phyloP scores from a whole-genome alignment of 768 basidiomycete genomes.

The Collybiopsis luxurians region DNA sequence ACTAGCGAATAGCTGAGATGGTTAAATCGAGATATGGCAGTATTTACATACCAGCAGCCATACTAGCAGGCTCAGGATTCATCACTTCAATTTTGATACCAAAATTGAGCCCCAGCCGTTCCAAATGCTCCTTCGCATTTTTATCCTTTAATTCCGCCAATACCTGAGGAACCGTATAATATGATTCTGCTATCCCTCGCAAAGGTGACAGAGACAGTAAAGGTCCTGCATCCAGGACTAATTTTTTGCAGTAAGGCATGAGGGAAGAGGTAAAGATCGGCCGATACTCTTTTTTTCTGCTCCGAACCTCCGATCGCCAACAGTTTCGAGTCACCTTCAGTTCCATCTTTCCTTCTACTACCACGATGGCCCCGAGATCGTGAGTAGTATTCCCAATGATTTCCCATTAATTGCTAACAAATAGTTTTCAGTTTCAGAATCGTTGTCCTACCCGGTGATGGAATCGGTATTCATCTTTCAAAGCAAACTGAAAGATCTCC shows the following conservation, averaged over 20 bases:
- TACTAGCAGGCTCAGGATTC: slow-evolving; percentile 64
- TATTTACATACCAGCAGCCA: slow-evolving; percentile 53
- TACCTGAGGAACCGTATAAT: slow-evolving; percentile 88
- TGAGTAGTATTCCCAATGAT: slow-evolving; percentile 18
- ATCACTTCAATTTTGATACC: slow-evolving; percentile 74
- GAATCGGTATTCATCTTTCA: slow-evolving; percentile 66
- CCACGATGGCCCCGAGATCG: slow-evolving; percentile 43
- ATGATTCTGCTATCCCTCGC: slow-evolving; percentile 83
- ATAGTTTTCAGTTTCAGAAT: slow-evolving; percentile 80
- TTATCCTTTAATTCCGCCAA: slow-evolving; percentile 87
- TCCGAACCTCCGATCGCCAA: neutral
- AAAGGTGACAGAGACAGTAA: slow-evolving; percentile 86
- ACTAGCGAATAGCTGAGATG: slow-evolving; percentile 44
- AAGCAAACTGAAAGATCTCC: no score
- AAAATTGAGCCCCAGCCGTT: slow-evolving; percentile 69
- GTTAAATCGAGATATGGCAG: neutral
- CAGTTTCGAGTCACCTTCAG: neutral
- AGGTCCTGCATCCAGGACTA: slow-evolving; percentile 94
- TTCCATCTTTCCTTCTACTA: neutral
- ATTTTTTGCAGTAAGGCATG: slow-evolving; percentile 54
- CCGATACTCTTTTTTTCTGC: neutral
- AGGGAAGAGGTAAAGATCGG: neutral
- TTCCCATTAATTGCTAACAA: neutral
- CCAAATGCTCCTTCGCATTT: slow-evolving; percentile 83
- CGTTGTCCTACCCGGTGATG: slow-evolving; percentile 92